Base-by-base conservation (phyloP, 176 grass and related monocot species). In the Raddia distichophylla region DNA sequence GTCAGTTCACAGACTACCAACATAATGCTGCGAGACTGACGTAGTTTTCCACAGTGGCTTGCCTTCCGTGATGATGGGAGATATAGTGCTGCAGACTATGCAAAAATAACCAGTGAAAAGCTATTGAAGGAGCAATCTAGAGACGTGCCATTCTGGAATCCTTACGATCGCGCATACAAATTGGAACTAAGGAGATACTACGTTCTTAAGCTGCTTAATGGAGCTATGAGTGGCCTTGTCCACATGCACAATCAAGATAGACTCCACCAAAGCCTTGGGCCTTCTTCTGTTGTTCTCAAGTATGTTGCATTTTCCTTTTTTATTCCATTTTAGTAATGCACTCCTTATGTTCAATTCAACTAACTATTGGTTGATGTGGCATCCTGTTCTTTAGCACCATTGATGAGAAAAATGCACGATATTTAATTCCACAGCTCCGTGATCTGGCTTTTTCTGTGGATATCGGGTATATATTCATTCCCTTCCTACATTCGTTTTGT, bases 391-490 rank as follows among this genome's bases (percentile, higher is more conserved):
- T 50, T 86, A 98, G 95, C 75, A 94, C 88, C 8, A 62, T 85
- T 75, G 32, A 59, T 47, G 95, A 98, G 49, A 94, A 87, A 86
- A 87, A 98, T 82, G 95, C 33, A 20, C 33, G 44, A 48, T 87
- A 93, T 83, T 66, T 98, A 34, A 51, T 98, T 80, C 88, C 95
- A 46, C 79, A 63, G 22, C 91, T 94, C 48, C 88, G 86, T 18
- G 95, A 98, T 86, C 82, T 98, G 68, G 92, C 95, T 12, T 98
- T 98, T 87, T 92, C 95, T 81, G 92, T 98, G 83, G 92, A 98
- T 91, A 85, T 94, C 68, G 87, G 88, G 95, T 98, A 90, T 77
- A 60, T 33, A 16, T 44, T 12, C 60, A 73, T 55, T 75, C 42
- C 50, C 51, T 75, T 66, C 18, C 47, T 58, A 48, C 44, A 33